Evolutionary conservation across 2,329 filamentous ascomycete genomes (phyloP).

Genomic region (Fusarium sp.): DNA sequence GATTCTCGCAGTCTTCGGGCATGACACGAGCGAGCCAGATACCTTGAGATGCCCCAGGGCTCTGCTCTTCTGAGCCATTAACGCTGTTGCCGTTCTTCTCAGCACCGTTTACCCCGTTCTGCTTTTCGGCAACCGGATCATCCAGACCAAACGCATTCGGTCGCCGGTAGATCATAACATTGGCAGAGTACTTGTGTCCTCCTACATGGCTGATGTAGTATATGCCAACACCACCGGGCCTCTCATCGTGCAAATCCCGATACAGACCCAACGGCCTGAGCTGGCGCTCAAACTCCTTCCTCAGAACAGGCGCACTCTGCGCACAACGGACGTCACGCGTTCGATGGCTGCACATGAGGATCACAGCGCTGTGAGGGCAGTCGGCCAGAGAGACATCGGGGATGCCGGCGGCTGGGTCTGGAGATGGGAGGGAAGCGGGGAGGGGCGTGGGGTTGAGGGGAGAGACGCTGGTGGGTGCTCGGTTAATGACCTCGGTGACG

Average conservation of each 20-base stretch:
- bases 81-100: conserved; percentile 35
- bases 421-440: conserved; percentile 52
- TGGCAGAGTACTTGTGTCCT: conserved; percentile 96
- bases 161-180: conserved; percentile 89
- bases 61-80: conserved; percentile 46
- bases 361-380: conserved; percentile 86
- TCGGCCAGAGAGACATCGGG: conserved; percentile 58
- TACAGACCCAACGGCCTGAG: conserved; percentile 86
- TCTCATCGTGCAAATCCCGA: conserved; percentile 87
- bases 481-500: conserved; percentile 77
- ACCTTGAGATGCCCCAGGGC: conserved; percentile 81
- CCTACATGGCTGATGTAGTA: conserved; percentile 98
- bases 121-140: conserved; percentile 50
- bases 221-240: conserved; percentile 92
- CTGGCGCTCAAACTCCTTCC: conserved; percentile 89
- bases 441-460: conserved; percentile 64
- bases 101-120: conserved; percentile 48
- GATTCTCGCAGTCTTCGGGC: conserved; percentile 93
- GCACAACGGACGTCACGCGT: conserved; percentile 97
- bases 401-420: conserved; percentile 48
- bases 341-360: conserved; percentile 93
- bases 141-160: conserved; percentile 70
- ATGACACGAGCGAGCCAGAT: conserved; percentile 90
- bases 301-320: conserved; percentile 90
- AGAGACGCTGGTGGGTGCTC: conserved; percentile 79